Base-by-base conservation (phyloP, 768 basidiomycete genomes). In the Gymnopilus dilepis region DNA sequence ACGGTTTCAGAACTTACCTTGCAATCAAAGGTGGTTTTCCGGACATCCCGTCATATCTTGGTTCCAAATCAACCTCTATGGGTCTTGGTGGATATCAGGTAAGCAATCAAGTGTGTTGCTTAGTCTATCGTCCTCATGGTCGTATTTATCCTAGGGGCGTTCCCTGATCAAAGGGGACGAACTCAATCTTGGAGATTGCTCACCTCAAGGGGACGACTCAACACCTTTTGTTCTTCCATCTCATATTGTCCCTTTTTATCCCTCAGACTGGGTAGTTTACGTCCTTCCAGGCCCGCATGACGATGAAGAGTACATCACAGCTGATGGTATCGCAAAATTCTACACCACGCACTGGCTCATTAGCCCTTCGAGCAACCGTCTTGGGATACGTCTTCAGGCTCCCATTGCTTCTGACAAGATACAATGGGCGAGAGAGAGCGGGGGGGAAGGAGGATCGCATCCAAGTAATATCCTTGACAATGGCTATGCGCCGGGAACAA, bases 391-490 rank as follows among this genome's bases (percentile, higher is more conserved):
- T 4, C 76, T 91, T 1, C 80, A 87, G 42, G 50, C 58, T 0
- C 61, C 65, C 6, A 57, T 52, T 1, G 69, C 70, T 4, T 24
- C 66, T 2, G 68, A 72, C 4, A 79, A 76, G 34, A 80, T 89
- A 40, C 62, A 71, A 6, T 90, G 86, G 85, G 81, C 86, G 0
- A 76, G 87, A 34, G 59, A 60, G 5, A 83, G 76, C 42, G 88
- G 89, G 12, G 88, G 88, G 0, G 83, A 89, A 61, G 89, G 88
- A 1, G 89, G 88, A 0, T 83, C 84, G 15, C 89, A 90, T 66
- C 87, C 88, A 0, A 84, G 83, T 40, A 90, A 90, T 62, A 86
- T 89, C 34, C 78, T 88, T 19, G 85, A 88, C 60, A 86, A 86
- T 47, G 84, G 81, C 4, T 88, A 88, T 64, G 81, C 81, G 0